Evolutionary conservation across 139 green algal species (phyloP), one percentile per base, ranked within the genome.

Genomic region (Dunaliella sp.): DNA sequence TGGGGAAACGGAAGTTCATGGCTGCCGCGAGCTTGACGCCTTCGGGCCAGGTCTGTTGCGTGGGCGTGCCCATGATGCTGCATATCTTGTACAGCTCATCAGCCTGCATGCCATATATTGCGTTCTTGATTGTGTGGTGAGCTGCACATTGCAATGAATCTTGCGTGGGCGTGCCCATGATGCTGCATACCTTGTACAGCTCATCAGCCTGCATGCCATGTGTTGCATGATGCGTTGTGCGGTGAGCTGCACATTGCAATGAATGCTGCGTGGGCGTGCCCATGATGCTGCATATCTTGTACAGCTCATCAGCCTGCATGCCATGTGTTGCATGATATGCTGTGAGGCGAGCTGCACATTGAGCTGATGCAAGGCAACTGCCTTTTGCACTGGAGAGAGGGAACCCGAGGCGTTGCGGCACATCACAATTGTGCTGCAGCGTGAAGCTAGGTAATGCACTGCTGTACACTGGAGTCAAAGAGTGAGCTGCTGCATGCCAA

Each of bases 21-120:
- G 90, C 86, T 1, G 90, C 87, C 34, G 96, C 95, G 59, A 98
- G 93, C 83, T 94, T 91, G 57, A 98, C 78, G 0, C 97, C 97
- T 35, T 98, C 95, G 0, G 95, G 94, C 95, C 96, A 99, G 0
- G 80, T 95, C 76, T 93, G 78, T 36, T 86, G 48, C 0, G 91
- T 98, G 74, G 97, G 97, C 0, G 94, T 97, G 73, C 97, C 97
- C 88, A 99, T 90, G 36, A 99, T 92, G 38, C 58, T 88, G 87
- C 95, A 97, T 77, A 99, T 98, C 91, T 98, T 98, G 89, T 96
- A 95, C 57, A 99, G 95, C 93, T 99, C 93, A 77, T 99, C 97
- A 0, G 94, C 92, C 93, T 99, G 86, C 26, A 35, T 65, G 48
- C n/a, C n/a, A n/a, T n/a, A n/a, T n/a, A n/a, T n/a, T n/a, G 58